phyloP scores from a whole-genome alignment of 2,329 filamentous ascomycete species.

The Xylariaceae sp. region DNA sequence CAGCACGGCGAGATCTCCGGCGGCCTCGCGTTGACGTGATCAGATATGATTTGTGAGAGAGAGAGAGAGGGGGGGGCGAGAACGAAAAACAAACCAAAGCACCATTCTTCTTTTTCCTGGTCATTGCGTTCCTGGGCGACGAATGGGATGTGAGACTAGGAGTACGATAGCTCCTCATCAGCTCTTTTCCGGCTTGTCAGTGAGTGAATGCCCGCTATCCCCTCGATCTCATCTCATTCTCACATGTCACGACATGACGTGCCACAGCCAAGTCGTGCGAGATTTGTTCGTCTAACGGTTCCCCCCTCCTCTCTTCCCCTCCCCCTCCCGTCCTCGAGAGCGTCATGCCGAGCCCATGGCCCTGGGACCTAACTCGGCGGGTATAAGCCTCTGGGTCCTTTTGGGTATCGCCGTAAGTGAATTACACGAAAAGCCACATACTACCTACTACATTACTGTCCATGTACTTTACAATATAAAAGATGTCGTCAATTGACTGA shows the following conservation, averaged over 20 bases:
- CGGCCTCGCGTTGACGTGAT: not conserved
- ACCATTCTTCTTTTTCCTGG: not conserved
- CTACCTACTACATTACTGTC: no score
- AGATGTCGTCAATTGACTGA: no score
- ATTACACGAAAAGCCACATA: no score
- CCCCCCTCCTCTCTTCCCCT: not conserved
- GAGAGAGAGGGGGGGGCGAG: not conserved
- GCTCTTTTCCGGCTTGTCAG: not conserved
- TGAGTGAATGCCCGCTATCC: no score
- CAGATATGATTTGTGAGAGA: not conserved
- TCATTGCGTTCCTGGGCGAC: not conserved
- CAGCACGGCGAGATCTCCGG: not conserved
- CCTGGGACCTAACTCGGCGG: slow-evolving; percentile 8
- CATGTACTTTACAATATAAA: no score
- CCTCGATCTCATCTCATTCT: slow-evolving; percentile 5
- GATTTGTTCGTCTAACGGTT: slow-evolving; percentile 16
- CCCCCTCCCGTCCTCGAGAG: not conserved
- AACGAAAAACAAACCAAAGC: no score
- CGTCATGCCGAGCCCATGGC: slow-evolving; percentile 18
- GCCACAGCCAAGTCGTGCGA: slow-evolving; percentile 2
- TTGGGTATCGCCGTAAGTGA: no score
- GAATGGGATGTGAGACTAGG: not conserved
- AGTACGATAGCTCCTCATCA: not conserved
- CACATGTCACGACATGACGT: slow-evolving; percentile 10
- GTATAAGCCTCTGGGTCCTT: not conserved